Evolutionary conservation across 1,284 basidiomycete genomes (phyloP), one percentile per base, ranked within the genome.

Genomic region (Tylopilus sp.): DNA sequence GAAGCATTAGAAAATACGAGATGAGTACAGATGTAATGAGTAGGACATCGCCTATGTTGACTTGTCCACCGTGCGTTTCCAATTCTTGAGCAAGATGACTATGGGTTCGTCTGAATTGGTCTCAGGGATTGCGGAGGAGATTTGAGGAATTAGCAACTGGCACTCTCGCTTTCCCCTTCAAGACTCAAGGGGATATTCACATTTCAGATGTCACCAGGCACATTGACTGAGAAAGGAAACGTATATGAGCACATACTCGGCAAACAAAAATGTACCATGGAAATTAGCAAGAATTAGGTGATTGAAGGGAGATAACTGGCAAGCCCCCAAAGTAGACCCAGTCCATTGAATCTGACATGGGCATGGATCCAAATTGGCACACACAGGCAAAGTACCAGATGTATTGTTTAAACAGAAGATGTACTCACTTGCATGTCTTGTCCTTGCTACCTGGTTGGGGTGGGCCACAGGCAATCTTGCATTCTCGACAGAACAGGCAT

Each of bases 381-480:
- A n/a, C n/a, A 41, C 56, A 34, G 42, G 52, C 21, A 21, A 62
- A 34, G 66, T 65, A 33, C 48, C 62, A 8, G 33, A 65, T 8
- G 31, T n/a, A 58, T 21, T 50, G 48, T n/a, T n/a, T n/a, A n/a
- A n/a, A 50, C 48, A 27, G 48, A 50, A 50, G n/a, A 16, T 25
- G 14, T 7, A 85, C 88, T 83, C 71, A 89, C 89, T 88, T 87
- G 88, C 88, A 89, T 3, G 86, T 87, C 70, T 83, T 83, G 70
- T 88, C 86, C 56, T 81, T 79, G 70, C 82, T 85, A 17, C 82
- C 84, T 6, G 84, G 81, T 27, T 82, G 70, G 3, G 87, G 86
- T 27, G 87, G 85, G 0, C 88, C 87, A 68, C 88, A 90, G 7
- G 88, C 89, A 65, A 90, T 90, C 79, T 90, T 89, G 54, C 88